Evolutionary conservation across 345 rosid genomes (phyloP), one percentile per base, ranked within the genome.

Genomic region (Citropsis articulata): DNA sequence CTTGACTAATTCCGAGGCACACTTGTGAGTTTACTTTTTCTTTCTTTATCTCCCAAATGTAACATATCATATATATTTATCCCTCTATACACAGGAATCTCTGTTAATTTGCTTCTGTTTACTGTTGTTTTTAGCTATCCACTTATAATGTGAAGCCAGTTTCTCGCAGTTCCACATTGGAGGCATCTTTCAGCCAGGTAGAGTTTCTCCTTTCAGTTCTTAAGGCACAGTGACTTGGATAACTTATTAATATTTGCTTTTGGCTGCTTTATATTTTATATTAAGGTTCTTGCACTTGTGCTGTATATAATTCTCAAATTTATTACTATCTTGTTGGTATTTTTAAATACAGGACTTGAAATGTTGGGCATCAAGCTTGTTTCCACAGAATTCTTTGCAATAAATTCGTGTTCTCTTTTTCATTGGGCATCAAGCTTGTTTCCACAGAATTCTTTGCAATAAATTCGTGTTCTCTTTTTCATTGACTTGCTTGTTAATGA

Each of bases 1-100:
- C 91, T 93, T 30, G 92, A 96, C 81, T 92, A 97, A 7, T 96
- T 96, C 75, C 94, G 91, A 73, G 99, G 99, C 79, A 92, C 97
- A 62, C 36, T 85, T 67, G 95, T 93, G 81, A 73, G 91, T 83
- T 66, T 69, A 27, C 28, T 50, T 61, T 8, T 45, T 13, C 13
- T 40, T 40, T 40, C 45, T 4, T 62, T 5, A 48, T 40, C 27
- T 64, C 75, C 28, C 7, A 33, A 19, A 36, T 22, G 72, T 75
- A 25, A 40, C 21, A 16, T 25, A 35, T 67, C 60, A 56, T 18
- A 5, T 28, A 53, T 9, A 1, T 48, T 1, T 40, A 9, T 35
- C 7, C 7, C 40, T 36, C 40, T 36, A 36, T 36, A 36, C 40
- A 36, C 9, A 7, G 40, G 40, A 36, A 36, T 36, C 40, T 36